These are phyloP conservation scores for Chamaenerion angustifolium DNA, from an alignment of 345 rosid species.

Conservation along the genomic window DNA sequence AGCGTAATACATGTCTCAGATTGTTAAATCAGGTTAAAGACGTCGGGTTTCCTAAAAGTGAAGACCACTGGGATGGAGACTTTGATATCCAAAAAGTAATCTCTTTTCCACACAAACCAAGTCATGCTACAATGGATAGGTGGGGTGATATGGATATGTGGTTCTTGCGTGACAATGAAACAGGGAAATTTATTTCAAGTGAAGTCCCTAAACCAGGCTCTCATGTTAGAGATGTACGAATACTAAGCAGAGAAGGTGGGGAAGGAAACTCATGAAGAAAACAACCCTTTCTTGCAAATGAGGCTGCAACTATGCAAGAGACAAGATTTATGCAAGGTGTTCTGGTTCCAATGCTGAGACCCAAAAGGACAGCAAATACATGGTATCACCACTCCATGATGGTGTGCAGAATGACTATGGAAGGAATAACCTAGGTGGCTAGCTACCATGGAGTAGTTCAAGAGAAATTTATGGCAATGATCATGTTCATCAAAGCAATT, in stretches of 20 bases:
- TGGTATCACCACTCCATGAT: constrained; percentile 24
- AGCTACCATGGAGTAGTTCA: constrained; percentile 43
- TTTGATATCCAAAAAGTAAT: constrained; percentile 57
- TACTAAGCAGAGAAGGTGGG: constrained; percentile 40
- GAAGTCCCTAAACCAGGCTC: constrained; percentile 37
- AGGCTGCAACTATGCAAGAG: constrained; percentile 25
- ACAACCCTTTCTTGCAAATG: constrained; percentile 39
- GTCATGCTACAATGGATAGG: constrained; percentile 34
- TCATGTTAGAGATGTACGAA: constrained; percentile 30
- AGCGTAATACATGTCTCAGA: constrained; percentile 78
- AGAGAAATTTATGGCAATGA: constrained; percentile 40
- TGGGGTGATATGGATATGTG: no score
- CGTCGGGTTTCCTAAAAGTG: constrained; percentile 43
- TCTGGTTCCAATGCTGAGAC: constrained; percentile 37
- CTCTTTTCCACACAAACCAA: constrained; percentile 46
- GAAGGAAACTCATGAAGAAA: constrained; percentile 65
- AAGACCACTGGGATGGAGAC: constrained; percentile 62
- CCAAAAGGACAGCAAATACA: constrained; percentile 37
- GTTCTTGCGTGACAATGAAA: constrained; percentile 50
- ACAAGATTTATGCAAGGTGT: constrained; percentile 32
- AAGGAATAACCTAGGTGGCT: constrained; percentile 50
- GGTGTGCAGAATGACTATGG: constrained; percentile 33
- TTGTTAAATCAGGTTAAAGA: constrained; percentile 51
- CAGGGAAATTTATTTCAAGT: constrained; percentile 42
- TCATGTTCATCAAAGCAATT: constrained; percentile 25